These are phyloP conservation scores for Aspergillus aculeatus DNA, from an alignment of 2,329 filamentous ascomycete species.

Conservation along the genomic window DNA sequence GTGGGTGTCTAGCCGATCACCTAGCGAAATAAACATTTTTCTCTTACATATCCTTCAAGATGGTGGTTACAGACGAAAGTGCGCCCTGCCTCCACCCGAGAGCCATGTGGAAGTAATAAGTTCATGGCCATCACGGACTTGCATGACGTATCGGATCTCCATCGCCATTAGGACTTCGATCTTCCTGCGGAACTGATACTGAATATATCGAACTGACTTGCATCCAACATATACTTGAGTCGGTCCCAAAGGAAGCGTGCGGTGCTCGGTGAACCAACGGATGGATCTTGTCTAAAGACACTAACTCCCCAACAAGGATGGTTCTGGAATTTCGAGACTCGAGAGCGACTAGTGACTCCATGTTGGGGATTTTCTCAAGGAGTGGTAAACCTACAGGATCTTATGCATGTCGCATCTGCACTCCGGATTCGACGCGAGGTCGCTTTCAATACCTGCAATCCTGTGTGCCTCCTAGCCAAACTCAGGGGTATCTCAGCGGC, in stretches of 20 bases:
- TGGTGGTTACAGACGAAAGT: not conserved
- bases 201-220: not conserved
- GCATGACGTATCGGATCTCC: slow-evolving; percentile 2
- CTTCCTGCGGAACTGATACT: not conserved
- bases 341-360: not conserved
- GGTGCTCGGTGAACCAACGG: not conserved
- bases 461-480: not conserved
- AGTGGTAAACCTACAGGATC: slow-evolving; percentile 1
- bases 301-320: not conserved
- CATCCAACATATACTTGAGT: not conserved
- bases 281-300: not conserved
- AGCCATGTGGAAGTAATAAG: not conserved
- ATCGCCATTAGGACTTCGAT: not conserved
- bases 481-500: not conserved
- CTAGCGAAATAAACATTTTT: not conserved
- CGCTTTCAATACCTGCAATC: not conserved
- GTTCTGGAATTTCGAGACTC: not conserved
- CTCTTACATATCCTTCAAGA: not conserved
- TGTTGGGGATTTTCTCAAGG: not conserved
- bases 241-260: not conserved
- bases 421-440: slow-evolving; percentile 2
- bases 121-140: not conserved
- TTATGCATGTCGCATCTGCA: slow-evolving; percentile 2
- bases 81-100: not conserved
- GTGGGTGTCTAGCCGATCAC: not conserved